phyloP scores from a whole-genome alignment of 2,329 filamentous ascomycete species.

The Akanthomyces lecanii region DNA sequence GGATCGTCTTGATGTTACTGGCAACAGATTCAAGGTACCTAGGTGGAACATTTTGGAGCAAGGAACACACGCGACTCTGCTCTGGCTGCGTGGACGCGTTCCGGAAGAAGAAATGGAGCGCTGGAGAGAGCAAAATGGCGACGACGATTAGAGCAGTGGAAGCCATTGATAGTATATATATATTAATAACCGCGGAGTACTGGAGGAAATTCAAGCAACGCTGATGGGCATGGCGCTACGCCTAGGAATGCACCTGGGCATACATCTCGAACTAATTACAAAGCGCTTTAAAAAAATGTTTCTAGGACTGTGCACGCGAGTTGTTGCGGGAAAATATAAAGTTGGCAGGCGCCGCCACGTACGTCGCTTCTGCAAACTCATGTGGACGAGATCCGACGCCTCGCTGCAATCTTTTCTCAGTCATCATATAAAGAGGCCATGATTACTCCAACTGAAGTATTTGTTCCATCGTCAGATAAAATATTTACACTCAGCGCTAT shows the following conservation, averaged over 20 bases:
- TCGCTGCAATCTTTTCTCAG: not conserved
- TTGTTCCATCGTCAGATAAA: not conserved
- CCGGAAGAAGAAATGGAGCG: slow-evolving; percentile 55
- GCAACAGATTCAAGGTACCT: slow-evolving; percentile 85
- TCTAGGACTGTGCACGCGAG: not conserved
- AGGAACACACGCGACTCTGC: slow-evolving; percentile 78
- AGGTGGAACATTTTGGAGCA: slow-evolving; percentile 78
- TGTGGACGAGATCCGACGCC: not conserved
- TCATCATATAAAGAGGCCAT: not conserved
- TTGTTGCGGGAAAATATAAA: not conserved
- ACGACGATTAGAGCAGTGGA: slow-evolving; percentile 24
- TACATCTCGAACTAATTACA: not conserved
- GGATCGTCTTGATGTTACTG: slow-evolving; percentile 70
- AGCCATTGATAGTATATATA: not conserved
- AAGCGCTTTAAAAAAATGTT: not conserved
- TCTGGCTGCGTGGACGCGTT: slow-evolving; percentile 75
- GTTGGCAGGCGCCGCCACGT: not conserved
- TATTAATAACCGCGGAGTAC: not conserved
- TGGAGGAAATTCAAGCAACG: not conserved
- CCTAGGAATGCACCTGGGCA: not conserved
- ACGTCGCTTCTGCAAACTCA: no score
- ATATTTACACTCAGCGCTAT: not conserved
- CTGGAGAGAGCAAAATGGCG: slow-evolving; percentile 48
- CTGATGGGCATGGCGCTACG: not conserved
- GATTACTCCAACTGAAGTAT: not conserved